A percentile compares a stretch with the other conserved stretches of the same genome.
phyloP scores from a whole-genome alignment of 768 basidiomycete species.

The Hydnomerulius pinastri region DNA sequence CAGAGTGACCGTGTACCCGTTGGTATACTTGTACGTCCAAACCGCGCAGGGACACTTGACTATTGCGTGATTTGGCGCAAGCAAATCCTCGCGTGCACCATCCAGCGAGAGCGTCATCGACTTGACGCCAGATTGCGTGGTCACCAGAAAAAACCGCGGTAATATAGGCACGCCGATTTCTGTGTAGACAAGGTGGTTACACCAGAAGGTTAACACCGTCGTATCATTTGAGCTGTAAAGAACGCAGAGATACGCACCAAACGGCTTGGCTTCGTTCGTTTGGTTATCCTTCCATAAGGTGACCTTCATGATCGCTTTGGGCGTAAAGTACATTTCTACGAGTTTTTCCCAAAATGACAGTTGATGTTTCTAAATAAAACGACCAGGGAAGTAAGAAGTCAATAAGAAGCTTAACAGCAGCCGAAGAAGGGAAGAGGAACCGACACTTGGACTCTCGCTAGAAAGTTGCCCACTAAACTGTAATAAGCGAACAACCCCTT shows the following conservation, averaged over 20 bases:
- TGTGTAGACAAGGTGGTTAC: slow-evolving; percentile 35
- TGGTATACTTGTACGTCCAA: slow-evolving; percentile 82
- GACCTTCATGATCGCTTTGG: slow-evolving; percentile 72
- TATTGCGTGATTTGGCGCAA: slow-evolving; percentile 46
- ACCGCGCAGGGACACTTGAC: slow-evolving; percentile 73
- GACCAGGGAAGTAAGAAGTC: slow-evolving; percentile 1
- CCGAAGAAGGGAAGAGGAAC: slow-evolving; percentile 9
- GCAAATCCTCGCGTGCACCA: slow-evolving; percentile 70
- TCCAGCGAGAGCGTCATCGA: slow-evolving; percentile 82
- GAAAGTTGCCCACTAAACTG: slow-evolving; percentile 72
- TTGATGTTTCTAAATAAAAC: slow-evolving; percentile 52
- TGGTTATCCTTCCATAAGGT: slow-evolving; percentile 89
- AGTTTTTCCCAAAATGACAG: slow-evolving; percentile 68
- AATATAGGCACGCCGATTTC: slow-evolving; percentile 81
- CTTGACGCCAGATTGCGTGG: slow-evolving; percentile 81
- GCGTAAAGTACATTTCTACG: slow-evolving; percentile 70
- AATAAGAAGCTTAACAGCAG: background rate
- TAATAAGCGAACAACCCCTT: slow-evolving; percentile 63
- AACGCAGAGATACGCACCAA: slow-evolving; percentile 53
- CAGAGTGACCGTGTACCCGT: slow-evolving; percentile 77
- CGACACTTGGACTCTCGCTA: slow-evolving; percentile 50
- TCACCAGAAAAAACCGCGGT: slow-evolving; percentile 84
- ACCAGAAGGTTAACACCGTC: slow-evolving; percentile 11
- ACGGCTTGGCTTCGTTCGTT: slow-evolving; percentile 77
- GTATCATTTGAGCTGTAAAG: slow-evolving; percentile 3